Evolutionary conservation across 805 yeast genomes (phyloP), one percentile per base, ranked within the genome.

Genomic region (Candida xyloterini): DNA sequence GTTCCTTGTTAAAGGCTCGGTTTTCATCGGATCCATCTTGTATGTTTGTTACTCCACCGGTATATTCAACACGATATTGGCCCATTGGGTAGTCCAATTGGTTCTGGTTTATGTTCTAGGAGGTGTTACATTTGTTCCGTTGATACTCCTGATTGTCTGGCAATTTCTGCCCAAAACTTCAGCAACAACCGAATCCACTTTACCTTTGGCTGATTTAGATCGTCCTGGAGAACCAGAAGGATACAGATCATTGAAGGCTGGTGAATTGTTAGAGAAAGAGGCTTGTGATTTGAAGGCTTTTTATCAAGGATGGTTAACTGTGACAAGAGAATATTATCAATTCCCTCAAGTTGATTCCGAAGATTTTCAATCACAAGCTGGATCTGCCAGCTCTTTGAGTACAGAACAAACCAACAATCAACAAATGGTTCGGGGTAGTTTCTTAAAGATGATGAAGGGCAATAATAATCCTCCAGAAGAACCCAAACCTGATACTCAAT

Each of bases 41-140:
- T 23, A 23, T 7, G 25, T 23, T 4, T 23, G 25, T 11, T 23
- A 5, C 5, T 11, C 4, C 15, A 7, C 15, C 10, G 29, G 29
- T 3, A 4, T 27, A 8, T 27, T 27, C 13, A 9, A 27, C 11
- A n/a, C 29, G 5, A 15, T 7, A 22, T 5, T 18, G n/a, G 38
- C 24, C 33, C 42, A 18, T 28, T 39, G 35, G 27, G 21, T 20
- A 7, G 15, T 14, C 22, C 15, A 26, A 11, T 11, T 29, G 8
- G 11, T 70, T 30, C 27, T 80, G 0, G 50, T 67, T 0, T 88
- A 87, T 56, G 35, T 87, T 2, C 30, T 84, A 3, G 97, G 97
- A 6, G 96, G 96, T 0, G 35, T 88, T 7, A 87, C 96, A 0
- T 77, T 90, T 46, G 60, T 87, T 15, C 96, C 95, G 1, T 44